These are phyloP conservation scores for Boletus reticuloceps DNA, from an alignment of 768 basidiomycete genomes.

Conservation along the genomic window DNA sequence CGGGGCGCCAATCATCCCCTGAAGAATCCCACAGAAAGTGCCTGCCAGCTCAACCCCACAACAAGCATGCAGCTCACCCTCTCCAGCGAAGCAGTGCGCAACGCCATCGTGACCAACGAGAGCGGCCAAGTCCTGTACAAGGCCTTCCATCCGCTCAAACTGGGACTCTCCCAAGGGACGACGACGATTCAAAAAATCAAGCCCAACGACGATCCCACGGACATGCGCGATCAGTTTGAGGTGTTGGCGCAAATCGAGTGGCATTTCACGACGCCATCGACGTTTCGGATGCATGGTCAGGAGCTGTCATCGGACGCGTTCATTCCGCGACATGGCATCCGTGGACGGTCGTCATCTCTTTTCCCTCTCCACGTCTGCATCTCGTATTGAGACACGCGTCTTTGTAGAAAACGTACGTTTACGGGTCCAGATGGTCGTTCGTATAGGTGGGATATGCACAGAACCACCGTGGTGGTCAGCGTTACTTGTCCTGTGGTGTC, in stretches of 20 bases:
- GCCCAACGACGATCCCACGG: slow-evolving; percentile 15
- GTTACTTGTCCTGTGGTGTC: not conserved
- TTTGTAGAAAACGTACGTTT: slow-evolving; percentile 15
- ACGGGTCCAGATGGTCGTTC: slow-evolving; percentile 22
- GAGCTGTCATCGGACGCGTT: not conserved
- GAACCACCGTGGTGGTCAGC: not conserved
- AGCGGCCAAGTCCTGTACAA: not conserved
- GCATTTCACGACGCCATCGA: not conserved
- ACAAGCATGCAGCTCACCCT: not conserved
- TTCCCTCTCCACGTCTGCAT: not conserved
- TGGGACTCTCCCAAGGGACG: slow-evolving; percentile 1
- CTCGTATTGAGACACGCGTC: not conserved
- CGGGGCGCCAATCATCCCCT: not conserved
- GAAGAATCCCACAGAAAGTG: not conserved
- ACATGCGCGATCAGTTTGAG: slow-evolving; percentile 29
- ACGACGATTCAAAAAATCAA: slow-evolving; percentile 25
- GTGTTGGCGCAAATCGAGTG: not conserved
- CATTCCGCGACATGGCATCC: not conserved
- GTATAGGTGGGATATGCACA: slow-evolving; percentile 23
- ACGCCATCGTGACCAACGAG: not conserved
- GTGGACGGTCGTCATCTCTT: not conserved
- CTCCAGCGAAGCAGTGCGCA: not conserved
- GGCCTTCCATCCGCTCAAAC: not conserved
- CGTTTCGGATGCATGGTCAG: not conserved
- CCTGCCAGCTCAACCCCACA: not conserved